Conservation (phyloP, 2,329 filamentous ascomycete genomes). For the Neofusicoccum laricinum region DNA sequence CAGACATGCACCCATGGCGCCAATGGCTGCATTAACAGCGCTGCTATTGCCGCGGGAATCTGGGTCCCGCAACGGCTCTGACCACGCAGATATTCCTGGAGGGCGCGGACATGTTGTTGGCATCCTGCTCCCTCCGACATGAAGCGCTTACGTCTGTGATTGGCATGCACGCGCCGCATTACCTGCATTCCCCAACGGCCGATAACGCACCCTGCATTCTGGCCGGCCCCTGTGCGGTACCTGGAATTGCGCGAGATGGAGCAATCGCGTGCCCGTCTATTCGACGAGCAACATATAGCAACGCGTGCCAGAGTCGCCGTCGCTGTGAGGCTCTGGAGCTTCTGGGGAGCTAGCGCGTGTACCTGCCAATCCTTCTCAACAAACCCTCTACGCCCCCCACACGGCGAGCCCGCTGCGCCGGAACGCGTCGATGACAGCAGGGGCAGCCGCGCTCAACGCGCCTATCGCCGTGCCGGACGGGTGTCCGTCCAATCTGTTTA, state of each 20-base stretch:
- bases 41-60: background rate
- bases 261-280: background rate
- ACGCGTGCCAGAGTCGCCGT: slow-evolving; percentile 1
- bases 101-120: background rate
- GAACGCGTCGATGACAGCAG: background rate
- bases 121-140: background rate
- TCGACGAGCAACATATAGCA: background rate
- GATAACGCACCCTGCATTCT: slow-evolving; percentile 10
- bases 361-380: slow-evolving; percentile 10
- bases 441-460: background rate
- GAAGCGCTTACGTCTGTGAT: background rate
- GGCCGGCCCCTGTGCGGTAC: background rate
- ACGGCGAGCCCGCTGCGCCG: background rate
- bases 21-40: background rate
- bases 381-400: background rate
- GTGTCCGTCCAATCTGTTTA: background rate
- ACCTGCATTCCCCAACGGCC: slow-evolving; percentile 10
- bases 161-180: slow-evolving; percentile 10
- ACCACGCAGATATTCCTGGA: background rate
- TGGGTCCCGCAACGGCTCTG: background rate
- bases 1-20: background rate
- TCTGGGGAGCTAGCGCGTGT: background rate
- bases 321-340: background rate
- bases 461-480: background rate
- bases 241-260: background rate